Percentiles rank a stretch among this genome's conserved stretches.
Evolutionary conservation across 345 rosid genomes (phyloP).

Genomic region (Leavenworthia alabamica): DNA sequence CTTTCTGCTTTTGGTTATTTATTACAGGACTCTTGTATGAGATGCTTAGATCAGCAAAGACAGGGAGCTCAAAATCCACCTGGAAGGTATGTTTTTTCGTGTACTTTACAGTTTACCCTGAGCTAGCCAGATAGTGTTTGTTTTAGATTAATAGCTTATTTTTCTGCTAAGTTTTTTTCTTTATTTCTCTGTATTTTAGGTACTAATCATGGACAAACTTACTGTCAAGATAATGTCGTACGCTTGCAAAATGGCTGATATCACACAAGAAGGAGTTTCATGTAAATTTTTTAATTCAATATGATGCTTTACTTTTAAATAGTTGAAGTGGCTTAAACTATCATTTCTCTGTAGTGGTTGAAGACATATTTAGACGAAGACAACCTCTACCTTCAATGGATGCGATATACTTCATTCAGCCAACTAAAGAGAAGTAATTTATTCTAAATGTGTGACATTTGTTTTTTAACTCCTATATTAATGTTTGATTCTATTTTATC

Average conservation of each 20-base stretch:
- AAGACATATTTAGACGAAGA: conserved; percentile 84
- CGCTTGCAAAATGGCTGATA: conserved; percentile 96
- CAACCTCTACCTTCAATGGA: conserved; percentile 97
- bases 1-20: background rate
- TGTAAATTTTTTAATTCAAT: conserved; percentile 44
- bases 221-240: conserved; percentile 94
- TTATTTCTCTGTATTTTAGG: conserved; percentile 40
- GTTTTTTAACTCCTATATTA: background rate
- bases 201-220: conserved; percentile 92
- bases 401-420: conserved; percentile 96
- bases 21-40: conserved; percentile 78
- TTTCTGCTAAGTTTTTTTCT: background rate
- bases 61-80: conserved; percentile 77
- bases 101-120: background rate
- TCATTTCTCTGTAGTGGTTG: conserved; percentile 67
- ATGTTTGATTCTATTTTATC: conserved; percentile 30
- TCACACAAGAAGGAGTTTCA: conserved; percentile 97
- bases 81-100: conserved; percentile 67
- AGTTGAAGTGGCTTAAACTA: background rate
- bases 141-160: background rate
- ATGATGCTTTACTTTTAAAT: background rate
- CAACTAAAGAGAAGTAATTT: conserved; percentile 89
- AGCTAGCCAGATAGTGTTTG: background rate
- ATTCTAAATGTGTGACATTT: background rate
- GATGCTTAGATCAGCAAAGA: conserved; percentile 92